Base-by-base conservation (phyloP, 1,284 basidiomycete genomes). In the Fomitiporia mediterranea region DNA sequence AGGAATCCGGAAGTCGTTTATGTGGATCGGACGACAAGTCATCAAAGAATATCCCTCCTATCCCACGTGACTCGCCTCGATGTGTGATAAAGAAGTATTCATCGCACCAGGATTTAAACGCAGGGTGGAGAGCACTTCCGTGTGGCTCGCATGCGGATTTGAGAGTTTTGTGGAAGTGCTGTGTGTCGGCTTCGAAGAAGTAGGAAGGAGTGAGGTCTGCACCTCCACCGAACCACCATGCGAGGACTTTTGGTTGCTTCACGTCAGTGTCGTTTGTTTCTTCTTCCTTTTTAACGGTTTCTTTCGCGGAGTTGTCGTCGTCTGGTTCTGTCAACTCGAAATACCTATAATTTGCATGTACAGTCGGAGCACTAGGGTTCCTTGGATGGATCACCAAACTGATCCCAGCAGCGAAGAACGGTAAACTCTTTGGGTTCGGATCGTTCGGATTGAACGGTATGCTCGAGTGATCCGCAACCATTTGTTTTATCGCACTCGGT, bases 181-280 rank as follows among this genome's bases (percentile, higher is more conserved):
- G 67, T 2, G 86, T 92, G 68, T 99, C 96, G 59, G 90, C 88
- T 60, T 86, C 83, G 72, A 88, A 94, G 7, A 99, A 80, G 71
- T 98, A 98, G 11, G 88, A 88, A 0, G 97, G 97, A 0, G 97
- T 99, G 46, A 99, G 79, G 69, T 99, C 96, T 2, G 86, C 84
- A n/a, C 96, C 96, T 35, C 96, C 96, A 43, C 96, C 96, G 66
- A 98, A 99, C 97, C 97, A 99, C 94, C 95, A 99, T 7, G 94
- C 89, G 37, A 94, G 71, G 9, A 69, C 65, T 54, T 58, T 37
- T 23, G 62, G 63, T 49, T 65, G 48, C 7, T 60, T 58, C n/a
- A 61, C 55, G 38, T 42, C 56, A 21, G 54, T 30, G 60, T 62
- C 58, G 53, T 74, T 68, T 51, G 71, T 64, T 34, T 66, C 65